Evolutionary conservation across 1,139 yeast genomes (phyloP).

Genomic region (Scheffersomyces segobiensis): DNA sequence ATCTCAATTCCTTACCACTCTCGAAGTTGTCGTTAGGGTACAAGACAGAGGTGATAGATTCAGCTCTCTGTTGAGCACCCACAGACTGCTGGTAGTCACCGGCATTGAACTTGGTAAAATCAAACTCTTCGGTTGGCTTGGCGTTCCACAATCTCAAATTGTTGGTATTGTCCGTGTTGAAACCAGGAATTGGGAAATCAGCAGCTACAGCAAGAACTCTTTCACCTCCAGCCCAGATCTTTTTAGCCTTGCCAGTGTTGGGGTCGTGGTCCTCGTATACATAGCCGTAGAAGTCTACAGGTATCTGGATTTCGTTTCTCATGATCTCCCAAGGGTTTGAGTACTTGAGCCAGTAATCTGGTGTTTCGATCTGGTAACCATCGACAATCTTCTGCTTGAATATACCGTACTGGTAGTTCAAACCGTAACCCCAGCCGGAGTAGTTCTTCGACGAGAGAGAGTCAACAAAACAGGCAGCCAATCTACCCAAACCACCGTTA

Average conservation of each 20-base stretch:
- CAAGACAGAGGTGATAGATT: conserved; percentile 85
- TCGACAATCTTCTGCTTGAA: conserved; percentile 87
- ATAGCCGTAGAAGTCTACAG: conserved; percentile 89
- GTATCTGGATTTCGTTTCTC: conserved; percentile 83
- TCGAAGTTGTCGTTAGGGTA: conserved; percentile 93
- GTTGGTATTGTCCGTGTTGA: conserved; percentile 78
- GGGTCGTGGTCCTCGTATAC: conserved; percentile 64
- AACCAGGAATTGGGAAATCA: conserved; percentile 94
- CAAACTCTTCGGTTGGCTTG: conserved; percentile 88
- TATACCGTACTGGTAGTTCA: conserved; percentile 91
- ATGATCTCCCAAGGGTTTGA: conserved; percentile 94
- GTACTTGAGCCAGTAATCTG: conserved; percentile 89
- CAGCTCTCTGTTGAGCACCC: conserved; percentile 82
- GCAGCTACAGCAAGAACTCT: conserved; percentile 88
- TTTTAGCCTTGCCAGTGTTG: conserved; percentile 49
- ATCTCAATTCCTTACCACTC: conserved; percentile 86
- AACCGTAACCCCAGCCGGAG: conserved; percentile 97
- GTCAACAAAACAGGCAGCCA: conserved; percentile 94
- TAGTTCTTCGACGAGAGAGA: conserved; percentile 83
- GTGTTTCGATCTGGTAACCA: conserved; percentile 92
- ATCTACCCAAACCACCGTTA: conserved; percentile 92
- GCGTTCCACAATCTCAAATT: conserved; percentile 91
- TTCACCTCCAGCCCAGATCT: conserved; percentile 86
- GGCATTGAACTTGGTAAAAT: conserved; percentile 85
- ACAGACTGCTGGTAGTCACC: conserved; percentile 92